Evolutionary conservation across 1,284 basidiomycete genomes (phyloP).

Genomic region (Neotropicomus parvogracilis): DNA sequence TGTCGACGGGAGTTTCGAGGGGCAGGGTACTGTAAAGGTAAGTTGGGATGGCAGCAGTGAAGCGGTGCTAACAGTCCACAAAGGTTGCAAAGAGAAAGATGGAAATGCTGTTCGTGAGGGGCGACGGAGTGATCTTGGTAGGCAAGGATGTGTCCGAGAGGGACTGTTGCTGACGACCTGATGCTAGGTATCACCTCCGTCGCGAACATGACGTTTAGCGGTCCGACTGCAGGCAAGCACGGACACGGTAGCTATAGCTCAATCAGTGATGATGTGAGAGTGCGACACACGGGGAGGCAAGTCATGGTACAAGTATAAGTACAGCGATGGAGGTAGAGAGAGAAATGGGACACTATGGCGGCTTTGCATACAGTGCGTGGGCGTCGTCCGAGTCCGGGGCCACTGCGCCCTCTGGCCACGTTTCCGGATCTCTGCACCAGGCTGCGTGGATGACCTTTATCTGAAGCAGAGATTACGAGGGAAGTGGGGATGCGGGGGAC

Average conservation of each 20-base stretch:
- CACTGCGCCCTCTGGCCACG: conserved; percentile 61
- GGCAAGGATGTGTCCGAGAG: conserved; percentile 30
- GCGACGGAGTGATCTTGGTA: conserved; percentile 91
- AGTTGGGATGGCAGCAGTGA: conserved; percentile 1
- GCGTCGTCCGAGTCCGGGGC: conserved; percentile 58
- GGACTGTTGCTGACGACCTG: conserved; percentile 10
- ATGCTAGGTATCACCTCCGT: conserved; percentile 69
- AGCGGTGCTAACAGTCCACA: conserved; percentile 10
- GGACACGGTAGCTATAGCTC: too few relatives aligned
- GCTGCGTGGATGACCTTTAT: conserved; percentile 67
- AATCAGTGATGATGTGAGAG: conserved; percentile 7
- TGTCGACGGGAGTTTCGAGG: conserved; percentile 48
- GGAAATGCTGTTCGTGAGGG: conserved; percentile 98
- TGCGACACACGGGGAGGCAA: not conserved
- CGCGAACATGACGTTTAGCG: conserved; percentile 61
- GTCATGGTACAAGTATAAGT: conserved; percentile 1
- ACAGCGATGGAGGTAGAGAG: too few relatives aligned
- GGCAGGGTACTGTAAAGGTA: conserved; percentile 62
- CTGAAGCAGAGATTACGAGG: conserved; percentile 35
- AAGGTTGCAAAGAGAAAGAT: conserved; percentile 92
- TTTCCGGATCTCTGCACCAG: conserved; percentile 65
- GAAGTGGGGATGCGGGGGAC: conserved; percentile 6
- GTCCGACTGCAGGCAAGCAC: too few relatives aligned
- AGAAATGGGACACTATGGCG: conserved; percentile 8
- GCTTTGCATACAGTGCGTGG: not conserved